Base-by-base conservation (phyloP, 2,329 filamentous ascomycete species). In the Apiospora marii region DNA sequence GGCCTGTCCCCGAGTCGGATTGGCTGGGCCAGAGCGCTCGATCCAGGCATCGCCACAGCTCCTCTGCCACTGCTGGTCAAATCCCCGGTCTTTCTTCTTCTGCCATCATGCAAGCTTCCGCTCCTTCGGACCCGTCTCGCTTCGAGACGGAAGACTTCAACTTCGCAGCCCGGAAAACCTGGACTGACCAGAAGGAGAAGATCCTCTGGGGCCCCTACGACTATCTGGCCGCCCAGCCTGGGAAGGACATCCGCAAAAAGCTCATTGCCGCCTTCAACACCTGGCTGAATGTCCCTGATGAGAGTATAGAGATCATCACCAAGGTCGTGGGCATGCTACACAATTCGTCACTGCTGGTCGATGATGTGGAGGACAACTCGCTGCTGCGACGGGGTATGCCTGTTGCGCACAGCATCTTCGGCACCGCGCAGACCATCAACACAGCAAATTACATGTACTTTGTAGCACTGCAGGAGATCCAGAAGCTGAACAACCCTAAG, bases 361-460 rank as follows among this genome's bases (percentile, higher is more conserved):
- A 97, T 83, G 95, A 97, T 81, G 94, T 97, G 8, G 93, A 97
- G 84, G 94, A 97, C 83, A 91, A 89, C 58, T 95, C 93, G 2
- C 83, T 91, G 74, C 87, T 97, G 41, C 92, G 94, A 53, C 89
- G 94, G 53, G 94, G 94, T 58, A 87, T 94, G 51, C 94, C 94
- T 16, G 94, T 96, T 27, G 93, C 94, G 3, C 93, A 97, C 83
- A 90, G 87, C 81, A 94, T 97, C 77, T 97, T 95, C 79, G 94
- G 94, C 74, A 91, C 92, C 4, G 91, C 94, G 7, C 94, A 97
- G 83, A 96, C 94, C 61, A 96, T 97, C 83, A 97, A 97, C 83
- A 93, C 92, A 69, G 94, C 94, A 75, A 97, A 97, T 83, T 97
- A 97, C 83, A 90, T 96, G 73, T 97, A 96, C 85, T 96, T 97